Evolutionary conservation across 2,329 filamentous ascomycete genomes (phyloP), one percentile per base, ranked within the genome.

Genomic region (Zopfia rhizophila): DNA sequence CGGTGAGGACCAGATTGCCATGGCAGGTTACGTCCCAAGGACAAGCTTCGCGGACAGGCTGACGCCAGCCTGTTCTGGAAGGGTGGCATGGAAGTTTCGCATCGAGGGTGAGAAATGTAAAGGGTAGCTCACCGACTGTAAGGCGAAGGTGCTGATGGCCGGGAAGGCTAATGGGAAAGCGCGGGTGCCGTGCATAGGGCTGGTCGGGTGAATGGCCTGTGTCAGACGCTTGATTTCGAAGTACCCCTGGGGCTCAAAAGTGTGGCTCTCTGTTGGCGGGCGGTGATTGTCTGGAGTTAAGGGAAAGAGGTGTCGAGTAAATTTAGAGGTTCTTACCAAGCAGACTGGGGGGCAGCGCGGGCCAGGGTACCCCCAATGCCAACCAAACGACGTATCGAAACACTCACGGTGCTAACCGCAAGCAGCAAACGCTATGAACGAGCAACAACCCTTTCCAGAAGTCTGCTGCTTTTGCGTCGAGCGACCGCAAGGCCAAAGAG

Each of bases 201-300:
- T 63, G 60, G 51, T 40, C 46, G 48, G 48, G 45, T 45, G 31
- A 38, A 38, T 32, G 46, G 45, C 33, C 48, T 30, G 31, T 25
- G 58, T 63, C 57, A 65, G 60, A 63, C 49, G 61, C 61, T 65
- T 65, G 56, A 45, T 47, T 51, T 14, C 35, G 25, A 14, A 22
- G 36, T 40, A 45, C 50, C 57, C 48, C 39, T 51, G 56, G 54
- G 54, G 53, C 56, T 56, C 54, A 11, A 43, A 18, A 27, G 38
- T 51, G 32, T 38, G 38, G 39, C 7, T n/a, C 14, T 12, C 6
- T 14, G 24, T 6, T 24, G 19, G 14, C 23, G 18, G 23, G 12
- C 13, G n/a, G n/a, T 18, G 13, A n/a, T n/a, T 3, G 13, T 24
- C n/a, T 3, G 2, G 3, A 3, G 18, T 14, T 14, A 24, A 28